Conservation (phyloP, 1,139 yeast genomes). For the Taphrina deformans region DNA sequence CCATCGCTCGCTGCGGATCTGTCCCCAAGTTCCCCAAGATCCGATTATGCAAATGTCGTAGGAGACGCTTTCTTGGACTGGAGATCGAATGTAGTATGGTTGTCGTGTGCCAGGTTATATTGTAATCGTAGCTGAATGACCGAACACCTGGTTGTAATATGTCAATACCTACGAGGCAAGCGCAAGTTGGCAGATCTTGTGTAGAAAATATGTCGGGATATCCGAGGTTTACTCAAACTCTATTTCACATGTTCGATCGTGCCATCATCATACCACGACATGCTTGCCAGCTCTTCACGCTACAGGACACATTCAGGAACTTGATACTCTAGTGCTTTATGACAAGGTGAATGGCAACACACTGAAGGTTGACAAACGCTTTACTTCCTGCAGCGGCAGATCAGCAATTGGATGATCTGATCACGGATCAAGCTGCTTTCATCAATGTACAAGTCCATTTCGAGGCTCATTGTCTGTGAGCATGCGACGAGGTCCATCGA, state of each 20-base stretch:
- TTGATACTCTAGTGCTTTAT: no score
- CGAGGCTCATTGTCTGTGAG: background rate
- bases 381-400: no score
- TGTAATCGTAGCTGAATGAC: background rate
- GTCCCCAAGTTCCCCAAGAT: background rate
- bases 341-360: no score
- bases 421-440: background rate
- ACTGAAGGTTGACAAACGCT: no score
- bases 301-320: no score
- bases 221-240: background rate
- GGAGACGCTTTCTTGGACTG: background rate
- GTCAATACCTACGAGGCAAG: no score
- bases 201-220: background rate
- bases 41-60: background rate
- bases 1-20: background rate
- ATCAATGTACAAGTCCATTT: background rate
- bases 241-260: background rate
- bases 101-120: background rate
- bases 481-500: background rate
- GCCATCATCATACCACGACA: no score
- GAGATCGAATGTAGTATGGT: background rate
- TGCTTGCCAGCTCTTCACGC: no score
- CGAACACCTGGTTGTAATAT: no score
- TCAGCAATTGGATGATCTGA: background rate
- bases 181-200: background rate